These are phyloP conservation scores for Emericellopsis terricola DNA, from an alignment of 495 filamentous ascomycete genomes.

Conservation along the genomic window DNA sequence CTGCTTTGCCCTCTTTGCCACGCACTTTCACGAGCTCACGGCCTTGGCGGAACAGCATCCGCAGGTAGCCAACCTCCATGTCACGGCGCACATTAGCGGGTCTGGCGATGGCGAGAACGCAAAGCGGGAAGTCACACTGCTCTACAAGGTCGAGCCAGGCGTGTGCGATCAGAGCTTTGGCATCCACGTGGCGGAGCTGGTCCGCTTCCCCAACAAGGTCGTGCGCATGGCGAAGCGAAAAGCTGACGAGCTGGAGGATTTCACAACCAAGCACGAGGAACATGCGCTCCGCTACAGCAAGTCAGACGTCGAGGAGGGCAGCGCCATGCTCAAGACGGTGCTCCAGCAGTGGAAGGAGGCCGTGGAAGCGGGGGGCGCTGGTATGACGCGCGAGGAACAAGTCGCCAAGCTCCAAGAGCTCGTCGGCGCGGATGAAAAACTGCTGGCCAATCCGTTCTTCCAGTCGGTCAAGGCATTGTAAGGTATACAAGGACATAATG, in stretches of 20 bases:
- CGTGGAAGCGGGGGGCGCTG: slow-evolving; percentile 38
- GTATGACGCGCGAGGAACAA: slow-evolving; percentile 60
- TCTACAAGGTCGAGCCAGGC: slow-evolving; percentile 90
- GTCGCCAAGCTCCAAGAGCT: slow-evolving; percentile 61
- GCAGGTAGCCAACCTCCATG: slow-evolving; percentile 83
- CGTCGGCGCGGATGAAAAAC: slow-evolving; percentile 47
- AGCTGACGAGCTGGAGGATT: slow-evolving; percentile 95
- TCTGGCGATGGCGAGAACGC: slow-evolving; percentile 18
- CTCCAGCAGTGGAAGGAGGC: slow-evolving; percentile 77
- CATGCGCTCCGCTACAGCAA: slow-evolving; percentile 43
- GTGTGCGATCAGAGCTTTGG: slow-evolving; percentile 96
- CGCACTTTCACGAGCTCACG: slow-evolving; percentile 96
- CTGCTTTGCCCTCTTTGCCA: slow-evolving; percentile 87
- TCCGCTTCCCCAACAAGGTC: slow-evolving; percentile 94
- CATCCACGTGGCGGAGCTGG: slow-evolving; percentile 94
- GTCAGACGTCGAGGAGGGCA: slow-evolving; percentile 85
- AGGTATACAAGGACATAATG: neutral
- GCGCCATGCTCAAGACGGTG: slow-evolving; percentile 66
- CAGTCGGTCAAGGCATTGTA: slow-evolving; percentile 68
- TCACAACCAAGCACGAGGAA: slow-evolving; percentile 55
- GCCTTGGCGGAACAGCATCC: slow-evolving; percentile 69
- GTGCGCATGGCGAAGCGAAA: slow-evolving; percentile 97
- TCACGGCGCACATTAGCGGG: slow-evolving; percentile 84
- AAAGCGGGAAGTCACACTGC: slow-evolving; percentile 76
- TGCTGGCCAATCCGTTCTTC: slow-evolving; percentile 78